phyloP scores from a whole-genome alignment of 306 rosid species.

The Datisca glomerata region DNA sequence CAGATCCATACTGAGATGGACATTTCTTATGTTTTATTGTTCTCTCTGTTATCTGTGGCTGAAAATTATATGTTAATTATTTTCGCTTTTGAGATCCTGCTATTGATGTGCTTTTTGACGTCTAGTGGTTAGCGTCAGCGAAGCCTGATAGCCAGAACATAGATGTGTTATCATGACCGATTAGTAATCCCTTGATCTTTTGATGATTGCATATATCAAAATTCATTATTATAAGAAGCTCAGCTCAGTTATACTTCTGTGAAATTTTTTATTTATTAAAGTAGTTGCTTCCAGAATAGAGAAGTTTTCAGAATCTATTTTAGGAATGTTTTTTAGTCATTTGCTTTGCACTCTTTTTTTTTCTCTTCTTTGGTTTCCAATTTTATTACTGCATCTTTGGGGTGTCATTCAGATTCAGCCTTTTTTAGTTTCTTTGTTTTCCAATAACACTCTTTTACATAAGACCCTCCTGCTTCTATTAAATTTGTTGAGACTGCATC shows the following conservation, averaged over 20 bases:
- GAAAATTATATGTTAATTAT: constrained; percentile 19
- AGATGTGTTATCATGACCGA: constrained; percentile 53
- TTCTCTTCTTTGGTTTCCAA: too few relatives aligned
- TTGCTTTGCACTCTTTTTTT: too few relatives aligned
- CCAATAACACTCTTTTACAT: too few relatives aligned
- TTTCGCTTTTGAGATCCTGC: constrained; percentile 22
- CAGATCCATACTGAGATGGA: too few relatives aligned
- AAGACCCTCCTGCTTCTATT: too few relatives aligned
- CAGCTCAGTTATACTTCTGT: too few relatives aligned
- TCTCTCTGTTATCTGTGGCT: constrained; percentile 5
- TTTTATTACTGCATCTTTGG: too few relatives aligned
- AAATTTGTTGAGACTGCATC: too few relatives aligned
- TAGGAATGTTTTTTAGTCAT: neutral
- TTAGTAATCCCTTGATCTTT: constrained; percentile 67
- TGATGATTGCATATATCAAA: constrained; percentile 11
- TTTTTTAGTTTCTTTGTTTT: too few relatives aligned
- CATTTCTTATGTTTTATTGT: constrained; percentile 4
- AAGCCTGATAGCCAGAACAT: constrained; percentile 64
- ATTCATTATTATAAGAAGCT: neutral
- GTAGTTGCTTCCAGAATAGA: neutral
- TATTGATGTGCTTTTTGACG: constrained; percentile 42
- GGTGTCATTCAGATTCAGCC: too few relatives aligned
- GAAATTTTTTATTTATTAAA: neutral
- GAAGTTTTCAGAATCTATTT: neutral
- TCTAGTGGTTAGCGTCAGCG: constrained; percentile 57